phyloP scores from a whole-genome alignment of 306 rosid species.

The Dalbergia cochinchinensis region DNA sequence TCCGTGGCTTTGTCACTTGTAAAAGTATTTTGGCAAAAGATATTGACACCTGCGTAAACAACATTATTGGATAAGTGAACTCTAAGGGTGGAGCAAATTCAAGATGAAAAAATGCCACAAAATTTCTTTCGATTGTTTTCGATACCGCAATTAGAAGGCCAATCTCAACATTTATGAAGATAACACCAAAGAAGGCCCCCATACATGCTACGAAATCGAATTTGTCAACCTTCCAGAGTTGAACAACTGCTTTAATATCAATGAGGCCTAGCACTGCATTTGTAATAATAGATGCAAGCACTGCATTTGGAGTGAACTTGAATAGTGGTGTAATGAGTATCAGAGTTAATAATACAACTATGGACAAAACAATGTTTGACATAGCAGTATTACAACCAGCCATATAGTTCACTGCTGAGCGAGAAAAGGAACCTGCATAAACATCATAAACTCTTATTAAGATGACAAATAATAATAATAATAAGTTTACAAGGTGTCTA shows the following conservation, averaged over 20 bases:
- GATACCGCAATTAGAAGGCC: conserved; percentile 83
- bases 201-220: conserved; percentile 85
- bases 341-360: conserved; percentile 67
- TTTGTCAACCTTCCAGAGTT: conserved; percentile 84
- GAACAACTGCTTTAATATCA: conserved; percentile 60
- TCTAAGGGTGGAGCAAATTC: background rate
- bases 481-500: background rate
- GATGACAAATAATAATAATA: background rate
- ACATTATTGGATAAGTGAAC: background rate
- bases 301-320: conserved; percentile 90
- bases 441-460: background rate
- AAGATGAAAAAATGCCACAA: conserved; percentile 2
- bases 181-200: conserved; percentile 93
- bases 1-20: conserved; percentile 88
- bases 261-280: conserved; percentile 65
- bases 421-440: conserved; percentile 82
- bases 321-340: conserved; percentile 75
- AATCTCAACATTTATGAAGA: conserved; percentile 78
- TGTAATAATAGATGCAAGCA: conserved; percentile 82
- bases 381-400: conserved; percentile 86
- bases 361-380: conserved; percentile 85
- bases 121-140: background rate
- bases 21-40: conserved; percentile 78
- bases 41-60: conserved; percentile 61
- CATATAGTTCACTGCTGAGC: conserved; percentile 90